Evolutionary conservation across 805 yeast genomes (phyloP).

Genomic region (Candida adriatica): DNA sequence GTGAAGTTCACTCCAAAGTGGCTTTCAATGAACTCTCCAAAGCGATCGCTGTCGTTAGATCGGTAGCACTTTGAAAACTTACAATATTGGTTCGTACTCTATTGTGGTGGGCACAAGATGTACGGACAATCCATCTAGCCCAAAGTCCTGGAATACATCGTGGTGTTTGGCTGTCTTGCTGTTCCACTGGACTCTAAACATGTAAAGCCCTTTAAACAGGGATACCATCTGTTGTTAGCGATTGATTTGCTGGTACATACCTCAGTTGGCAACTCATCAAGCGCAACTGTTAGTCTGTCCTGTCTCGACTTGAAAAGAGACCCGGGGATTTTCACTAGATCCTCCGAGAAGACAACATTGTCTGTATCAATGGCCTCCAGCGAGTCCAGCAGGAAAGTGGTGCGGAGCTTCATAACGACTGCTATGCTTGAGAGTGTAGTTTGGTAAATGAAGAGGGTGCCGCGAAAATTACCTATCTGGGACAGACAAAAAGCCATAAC

Average conservation of each 20-base stretch:
- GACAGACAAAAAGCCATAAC: too few species aligned
- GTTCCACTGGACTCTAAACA: conserved; percentile 18
- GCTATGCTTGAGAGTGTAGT: too few species aligned
- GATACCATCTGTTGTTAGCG: conserved; percentile 3
- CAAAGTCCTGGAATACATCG: conserved; percentile 16
- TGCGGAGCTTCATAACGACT: conserved; percentile 7
- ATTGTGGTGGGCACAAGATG: conserved; percentile 16
- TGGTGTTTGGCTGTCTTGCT: conserved; percentile 1
- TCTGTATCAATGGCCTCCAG: conserved; percentile 20
- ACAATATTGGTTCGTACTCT: conserved; percentile 18
- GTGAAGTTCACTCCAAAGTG: conserved; percentile 13
- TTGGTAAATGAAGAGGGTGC: too few species aligned
- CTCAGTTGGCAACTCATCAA: conserved; percentile 15
- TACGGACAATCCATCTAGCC: conserved; percentile 13
- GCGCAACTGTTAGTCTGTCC: conserved; percentile 13
- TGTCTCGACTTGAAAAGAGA: conserved; percentile 16
- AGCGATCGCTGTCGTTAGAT: conserved; percentile 10
- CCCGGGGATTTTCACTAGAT: conserved; percentile 14
- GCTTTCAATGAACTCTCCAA: conserved; percentile 11
- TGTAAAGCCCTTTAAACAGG: conserved; percentile 11
- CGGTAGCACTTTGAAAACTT: conserved; percentile 1
- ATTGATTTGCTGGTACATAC: conserved; percentile 2
- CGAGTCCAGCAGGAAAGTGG: conserved; percentile 14
- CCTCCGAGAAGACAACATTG: conserved; percentile 14
- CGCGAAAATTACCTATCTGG: too few species aligned